Evolutionary conservation across 2,329 filamentous ascomycete species (phyloP).

Genomic region (Cordyceps javanica): DNA sequence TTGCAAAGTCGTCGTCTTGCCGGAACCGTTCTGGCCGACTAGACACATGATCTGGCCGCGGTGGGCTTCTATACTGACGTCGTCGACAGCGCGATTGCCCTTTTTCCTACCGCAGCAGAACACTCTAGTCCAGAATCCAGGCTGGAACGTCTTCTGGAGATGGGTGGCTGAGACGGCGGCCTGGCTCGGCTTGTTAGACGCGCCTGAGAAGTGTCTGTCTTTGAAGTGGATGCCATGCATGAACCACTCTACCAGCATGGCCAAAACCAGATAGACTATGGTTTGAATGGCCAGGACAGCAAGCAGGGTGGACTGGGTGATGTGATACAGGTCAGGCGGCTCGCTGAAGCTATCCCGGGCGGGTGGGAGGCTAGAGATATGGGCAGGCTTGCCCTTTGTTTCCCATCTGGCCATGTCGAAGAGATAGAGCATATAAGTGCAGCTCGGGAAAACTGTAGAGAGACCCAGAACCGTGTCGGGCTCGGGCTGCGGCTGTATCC

Average conservation of each 20-base stretch:
- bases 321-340: constrained; percentile 15
- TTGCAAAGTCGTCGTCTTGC: constrained; percentile 65
- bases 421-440: constrained; percentile 20
- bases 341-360: constrained; percentile 14
- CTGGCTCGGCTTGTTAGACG: constrained; percentile 12
- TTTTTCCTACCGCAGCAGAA: constrained; percentile 25
- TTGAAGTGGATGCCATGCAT: constrained; percentile 30
- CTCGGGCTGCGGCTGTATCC: neutral
- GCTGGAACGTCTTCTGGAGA: constrained; percentile 27
- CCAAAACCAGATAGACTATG: constrained; percentile 26
- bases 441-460: constrained; percentile 19
- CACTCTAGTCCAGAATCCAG: constrained; percentile 22
- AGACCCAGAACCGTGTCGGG: constrained; percentile 4
- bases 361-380: constrained; percentile 10
- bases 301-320: constrained; percentile 25
- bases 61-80: constrained; percentile 52
- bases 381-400: constrained; percentile 9
- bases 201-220: constrained; percentile 21
- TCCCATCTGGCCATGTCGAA: constrained; percentile 21
- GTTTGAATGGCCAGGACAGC: constrained; percentile 28
- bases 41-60: constrained; percentile 59
- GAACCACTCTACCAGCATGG: constrained; percentile 26
- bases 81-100: constrained; percentile 50
- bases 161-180: neutral
- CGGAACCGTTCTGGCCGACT: constrained; percentile 63